phyloP scores from a whole-genome alignment of 257 asterid species.

The Plantago ovata region DNA sequence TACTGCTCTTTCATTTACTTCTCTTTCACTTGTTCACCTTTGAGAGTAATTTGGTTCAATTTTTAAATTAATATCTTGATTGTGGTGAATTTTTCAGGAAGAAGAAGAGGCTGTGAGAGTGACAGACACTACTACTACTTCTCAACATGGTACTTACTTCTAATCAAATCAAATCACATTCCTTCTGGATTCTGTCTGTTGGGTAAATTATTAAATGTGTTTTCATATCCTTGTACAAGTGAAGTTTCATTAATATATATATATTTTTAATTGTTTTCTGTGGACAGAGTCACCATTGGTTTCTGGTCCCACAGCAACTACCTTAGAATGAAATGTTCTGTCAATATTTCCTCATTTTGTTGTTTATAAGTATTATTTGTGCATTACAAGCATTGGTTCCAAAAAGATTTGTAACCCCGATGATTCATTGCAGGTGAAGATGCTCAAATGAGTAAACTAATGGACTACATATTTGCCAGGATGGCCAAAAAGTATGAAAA shows the following conservation, averaged over 20 bases:
- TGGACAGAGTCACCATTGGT: conserved; percentile 83
- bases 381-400: conserved; percentile 14
- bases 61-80: no score
- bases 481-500: conserved; percentile 66
- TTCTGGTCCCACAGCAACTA: conserved; percentile 83
- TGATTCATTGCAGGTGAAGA: conserved; percentile 48
- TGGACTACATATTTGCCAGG: conserved; percentile 82
- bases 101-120: conserved; percentile 50
- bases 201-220: no score
- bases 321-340: not conserved
- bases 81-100: conserved; percentile 1
- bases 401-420: conserved; percentile 14
- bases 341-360: conserved; percentile 2
- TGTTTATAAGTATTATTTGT: conserved; percentile 10
- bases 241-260: conserved; percentile 34
- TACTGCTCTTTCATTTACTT: conserved; percentile 29
- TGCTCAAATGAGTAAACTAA: conserved; percentile 58
- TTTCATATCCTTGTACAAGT: not conserved
- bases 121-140: conserved; percentile 67
- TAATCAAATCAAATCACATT: conserved; percentile 17
- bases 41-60: no score
- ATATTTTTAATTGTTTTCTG: conserved; percentile 37
- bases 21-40: conserved; percentile 14
- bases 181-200: conserved; percentile 18
- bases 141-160: conserved; percentile 48